phyloP scores from a whole-genome alignment of 2,329 filamentous ascomycete species.

The Epichloe gansuensis region DNA sequence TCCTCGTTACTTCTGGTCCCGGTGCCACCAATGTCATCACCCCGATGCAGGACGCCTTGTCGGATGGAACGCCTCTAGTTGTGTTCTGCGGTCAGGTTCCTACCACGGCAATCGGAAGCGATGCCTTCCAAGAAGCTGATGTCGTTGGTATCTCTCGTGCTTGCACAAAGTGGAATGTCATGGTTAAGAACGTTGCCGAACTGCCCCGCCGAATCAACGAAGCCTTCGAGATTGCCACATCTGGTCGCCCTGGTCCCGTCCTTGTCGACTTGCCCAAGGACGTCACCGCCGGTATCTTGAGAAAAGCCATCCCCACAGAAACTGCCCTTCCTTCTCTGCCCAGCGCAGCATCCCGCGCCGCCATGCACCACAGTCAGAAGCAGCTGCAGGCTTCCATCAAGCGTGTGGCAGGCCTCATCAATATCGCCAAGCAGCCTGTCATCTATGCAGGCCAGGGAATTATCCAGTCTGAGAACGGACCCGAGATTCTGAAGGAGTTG shows the following conservation, averaged over 20 bases:
- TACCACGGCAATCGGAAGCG: conserved; percentile 81
- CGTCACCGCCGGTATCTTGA: conserved; percentile 74
- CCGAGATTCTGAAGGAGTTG: conserved; percentile 70
- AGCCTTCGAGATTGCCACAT: conserved; percentile 95
- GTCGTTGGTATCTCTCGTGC: conserved; percentile 85
- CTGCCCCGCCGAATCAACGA: conserved; percentile 90
- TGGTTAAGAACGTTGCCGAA: conserved; percentile 93
- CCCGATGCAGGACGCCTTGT: conserved; percentile 89
- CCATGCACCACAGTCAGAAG: conserved; percentile 57
- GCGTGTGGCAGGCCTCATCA: conserved; percentile 72
- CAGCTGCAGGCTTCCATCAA: conserved; percentile 63
- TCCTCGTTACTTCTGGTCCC: conserved; percentile 91
- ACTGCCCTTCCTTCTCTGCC: conserved; percentile 67
- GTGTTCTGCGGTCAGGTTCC: conserved; percentile 92
- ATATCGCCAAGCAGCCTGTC: conserved; percentile 82
- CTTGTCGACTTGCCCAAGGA: conserved; percentile 95
- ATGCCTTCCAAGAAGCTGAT: conserved; percentile 95
- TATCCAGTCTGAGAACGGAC: conserved; percentile 66
- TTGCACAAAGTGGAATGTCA: conserved; percentile 98
- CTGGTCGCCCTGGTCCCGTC: conserved; percentile 84
- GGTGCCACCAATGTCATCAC: conserved; percentile 95
- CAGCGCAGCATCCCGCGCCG: conserved; percentile 74
- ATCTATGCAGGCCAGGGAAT: conserved; percentile 93
- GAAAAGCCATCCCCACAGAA: conserved; percentile 68
- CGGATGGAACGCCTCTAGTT: conserved; percentile 90